phyloP scores from a whole-genome alignment of 148 eudicot species.

The Linanthus parryae region DNA sequence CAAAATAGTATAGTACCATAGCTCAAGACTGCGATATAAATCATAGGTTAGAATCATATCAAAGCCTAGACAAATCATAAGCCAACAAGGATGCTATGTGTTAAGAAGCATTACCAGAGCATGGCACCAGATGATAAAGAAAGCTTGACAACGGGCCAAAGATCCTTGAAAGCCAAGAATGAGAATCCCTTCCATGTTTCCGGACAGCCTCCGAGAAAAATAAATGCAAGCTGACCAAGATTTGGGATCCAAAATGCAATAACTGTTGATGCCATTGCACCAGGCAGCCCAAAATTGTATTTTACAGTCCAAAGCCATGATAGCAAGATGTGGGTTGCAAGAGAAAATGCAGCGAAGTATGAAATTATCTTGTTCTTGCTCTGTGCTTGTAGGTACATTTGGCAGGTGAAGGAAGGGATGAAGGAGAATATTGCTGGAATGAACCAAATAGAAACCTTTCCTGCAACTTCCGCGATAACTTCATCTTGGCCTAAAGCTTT shows the following conservation, averaged over 20 bases:
- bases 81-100: not conserved
- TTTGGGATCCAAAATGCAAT: conserved; percentile 26
- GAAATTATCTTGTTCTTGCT: conserved; percentile 28
- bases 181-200: conserved; percentile 34
- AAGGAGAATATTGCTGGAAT: conserved; percentile 22
- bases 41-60: not conserved
- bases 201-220: conserved; percentile 20
- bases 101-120: conserved; percentile 21
- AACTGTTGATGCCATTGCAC: conserved; percentile 21
- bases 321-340: conserved; percentile 17
- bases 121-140: conserved; percentile 29
- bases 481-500: conserved; percentile 26
- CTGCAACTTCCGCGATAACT: conserved; percentile 19
- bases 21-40: conserved; percentile 11
- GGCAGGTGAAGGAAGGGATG: conserved; percentile 15
- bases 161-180: conserved; percentile 20
- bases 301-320: conserved; percentile 28
- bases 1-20: conserved; percentile 12
- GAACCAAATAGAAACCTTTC: conserved; percentile 18
- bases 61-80: not conserved
- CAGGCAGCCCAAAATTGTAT: conserved; percentile 21
- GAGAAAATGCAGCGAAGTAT: conserved; percentile 18
- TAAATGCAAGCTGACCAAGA: conserved; percentile 15
- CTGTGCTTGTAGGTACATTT: conserved; percentile 33
- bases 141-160: conserved; percentile 21